Base-by-base conservation (phyloP, 306 rosid species). In the Delonix regia region DNA sequence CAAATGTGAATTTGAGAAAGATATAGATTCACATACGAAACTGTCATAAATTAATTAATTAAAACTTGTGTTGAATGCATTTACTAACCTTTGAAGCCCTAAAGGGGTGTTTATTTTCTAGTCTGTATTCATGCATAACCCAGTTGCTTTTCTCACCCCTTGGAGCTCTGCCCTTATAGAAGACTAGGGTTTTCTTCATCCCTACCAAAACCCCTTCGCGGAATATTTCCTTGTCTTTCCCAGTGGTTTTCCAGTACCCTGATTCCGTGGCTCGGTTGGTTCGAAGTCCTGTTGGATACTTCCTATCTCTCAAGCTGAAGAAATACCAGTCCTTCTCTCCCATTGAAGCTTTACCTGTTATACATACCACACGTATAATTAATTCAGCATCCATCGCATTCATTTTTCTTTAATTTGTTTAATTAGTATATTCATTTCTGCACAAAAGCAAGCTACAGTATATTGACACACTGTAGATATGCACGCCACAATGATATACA, bases 261-360 rank as follows among this genome's bases (percentile, higher is more conserved):
- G 91, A 88, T 81, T 92, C 97, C 0, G 94, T 92, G 16, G 97
- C 94, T 68, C 94, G 85, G 71, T 92, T 92, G 6, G 97, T 92
- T 60, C 96, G 80, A 34, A 92, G 90, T 56, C 97, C 97, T 0
- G 96, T 92, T 13, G 96, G 96, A 53, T 92, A 92, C 69, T 92
- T 92, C 11, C 96, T 64, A 59, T 92, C 97, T 74, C 88, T 86
- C 71, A 92, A 18, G 87, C 87, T 90, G 83, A 87, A 92, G 83
- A 92, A 92, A 69, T 92, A 92, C 96, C 97, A 90, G 41, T 89
- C 96, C 78, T 86, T 93, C 85, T 93, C 97, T 1, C 96, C 96
- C 96, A 93, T 89, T 0, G 80, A 75, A 44, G 96, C 97, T 83
- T 90, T 92, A 8, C 88, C 97, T 91, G 25, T 41, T 8, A 41